Evolutionary conservation across 805 yeast species (phyloP), one percentile per base, ranked within the genome.

Genomic region (Ogataea ramenticola): DNA sequence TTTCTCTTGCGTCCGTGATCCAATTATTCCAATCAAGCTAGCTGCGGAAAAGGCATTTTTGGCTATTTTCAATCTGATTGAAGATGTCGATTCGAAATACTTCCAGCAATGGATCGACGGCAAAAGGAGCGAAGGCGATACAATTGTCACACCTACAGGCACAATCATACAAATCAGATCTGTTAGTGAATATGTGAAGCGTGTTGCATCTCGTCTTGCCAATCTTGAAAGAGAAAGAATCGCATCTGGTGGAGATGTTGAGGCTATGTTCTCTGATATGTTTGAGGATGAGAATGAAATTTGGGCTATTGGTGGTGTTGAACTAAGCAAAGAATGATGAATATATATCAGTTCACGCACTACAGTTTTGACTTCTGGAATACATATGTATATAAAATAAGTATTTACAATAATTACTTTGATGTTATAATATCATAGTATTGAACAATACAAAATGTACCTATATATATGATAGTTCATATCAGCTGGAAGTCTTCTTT

Each of bases 1-100:
- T 2, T 91, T 91, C 60, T 68, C 82, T 0, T 82, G 93, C 60
- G 82, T 91, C 35, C 74, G 99, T 51, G 96, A 90, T 56, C 73
- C 81, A n/a, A 71, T 86, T 40, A 87, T 91, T 56, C 97, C 99
- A 4, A 82, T 91, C 52, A 90, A 89, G 56, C 71, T 91, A 49
- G 96, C 97, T 1, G 96, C 96, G 8, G 99, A 91, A 61, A 87
- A 87, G 67, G 89, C 95, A 1, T 89, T 75, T 61, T 60, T 90
- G 51, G 78, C 86, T 2, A 58, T 88, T 16, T 83, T 89, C 64
- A 70, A 75, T 40, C 67, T 91, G 53, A 82, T 86, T 29, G 86
- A 82, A 24, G 96, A 85, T 49, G 75, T 66, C 10, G 67, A 70
- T 19, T 59, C 74, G 65, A 61, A 49, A 1, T 58, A 64, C 22